A percentile compares a stretch with the other conserved stretches of the same genome.
Evolutionary conservation across 768 basidiomycete genomes (phyloP).

Genomic region (Termitomyces sp.): DNA sequence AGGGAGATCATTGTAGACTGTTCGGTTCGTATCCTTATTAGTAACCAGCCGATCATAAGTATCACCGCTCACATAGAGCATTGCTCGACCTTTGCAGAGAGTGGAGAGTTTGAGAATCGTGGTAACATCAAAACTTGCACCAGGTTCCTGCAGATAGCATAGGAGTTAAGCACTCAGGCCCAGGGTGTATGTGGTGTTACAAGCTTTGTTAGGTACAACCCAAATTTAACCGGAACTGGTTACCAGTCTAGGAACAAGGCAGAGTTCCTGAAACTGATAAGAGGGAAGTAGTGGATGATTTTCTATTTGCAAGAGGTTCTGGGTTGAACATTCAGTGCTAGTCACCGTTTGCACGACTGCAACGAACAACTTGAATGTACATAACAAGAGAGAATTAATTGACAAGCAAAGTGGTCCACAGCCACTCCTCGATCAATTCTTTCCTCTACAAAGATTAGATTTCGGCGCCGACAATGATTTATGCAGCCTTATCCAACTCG

Average conservation of each 20-base stretch:
- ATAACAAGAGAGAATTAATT: background rate
- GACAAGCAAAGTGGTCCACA: background rate
- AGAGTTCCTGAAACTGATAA: background rate
- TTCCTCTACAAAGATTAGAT: background rate
- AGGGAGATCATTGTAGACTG: slow-evolving; percentile 78
- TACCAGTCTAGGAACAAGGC: background rate
- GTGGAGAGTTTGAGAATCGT: slow-evolving; percentile 20
- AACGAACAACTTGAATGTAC: background rate
- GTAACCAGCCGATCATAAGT: slow-evolving; percentile 2
- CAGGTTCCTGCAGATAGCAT: slow-evolving; percentile 55
- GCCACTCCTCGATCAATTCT: background rate
- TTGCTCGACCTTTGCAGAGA: slow-evolving; percentile 42
- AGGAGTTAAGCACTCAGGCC: slow-evolving; percentile 6
- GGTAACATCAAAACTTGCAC: slow-evolving; percentile 54
- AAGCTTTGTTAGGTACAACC: background rate
- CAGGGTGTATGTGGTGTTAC: background rate
- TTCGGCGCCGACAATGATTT: background rate
- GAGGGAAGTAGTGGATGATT: background rate
- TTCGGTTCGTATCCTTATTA: slow-evolving; percentile 1
- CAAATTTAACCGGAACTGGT: background rate
- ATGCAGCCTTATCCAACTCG: no score
- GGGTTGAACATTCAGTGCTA: no score
- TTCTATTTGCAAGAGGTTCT: no score
- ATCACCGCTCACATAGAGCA: slow-evolving; percentile 42
- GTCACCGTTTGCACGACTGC: no score